A percentile compares a stretch with the other conserved stretches of the same genome.
Conservation (phyloP, 345 rosid genomes). For the Lepidium sativum region DNA sequence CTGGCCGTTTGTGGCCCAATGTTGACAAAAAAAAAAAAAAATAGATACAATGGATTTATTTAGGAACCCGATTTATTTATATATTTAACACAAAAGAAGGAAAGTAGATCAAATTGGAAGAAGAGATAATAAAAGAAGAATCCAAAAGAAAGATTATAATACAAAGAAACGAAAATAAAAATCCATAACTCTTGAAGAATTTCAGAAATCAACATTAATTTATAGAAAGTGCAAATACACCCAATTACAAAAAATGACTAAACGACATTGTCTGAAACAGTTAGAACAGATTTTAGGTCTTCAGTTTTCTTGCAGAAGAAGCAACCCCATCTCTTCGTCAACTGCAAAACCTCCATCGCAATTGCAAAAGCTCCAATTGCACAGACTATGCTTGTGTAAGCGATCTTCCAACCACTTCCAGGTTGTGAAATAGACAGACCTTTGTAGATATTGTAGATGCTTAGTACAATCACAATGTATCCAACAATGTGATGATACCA, state of each 20-base stretch:
- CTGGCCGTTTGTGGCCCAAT: too few species aligned
- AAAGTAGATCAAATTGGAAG: too few species aligned
- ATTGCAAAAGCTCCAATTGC: not conserved
- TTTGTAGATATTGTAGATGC: conserved; percentile 50
- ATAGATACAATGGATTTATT: too few species aligned
- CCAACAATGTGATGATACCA: conserved; percentile 58
- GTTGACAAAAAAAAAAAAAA: too few species aligned
- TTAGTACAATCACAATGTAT: conserved; percentile 43
- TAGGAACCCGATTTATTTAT: too few species aligned
- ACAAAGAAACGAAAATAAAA: too few species aligned
- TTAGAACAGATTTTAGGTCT: not conserved
- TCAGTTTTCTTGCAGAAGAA: not conserved
- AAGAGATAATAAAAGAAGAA: too few species aligned
- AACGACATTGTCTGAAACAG: not conserved
- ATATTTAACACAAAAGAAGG: too few species aligned
- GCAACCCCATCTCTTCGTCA: conserved; percentile 1
- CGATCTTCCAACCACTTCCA: conserved; percentile 51
- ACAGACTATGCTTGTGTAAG: conserved; percentile 40
- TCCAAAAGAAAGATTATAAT: too few species aligned
- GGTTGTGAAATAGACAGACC: conserved; percentile 61
- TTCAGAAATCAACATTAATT: too few species aligned
- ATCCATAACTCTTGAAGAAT: too few species aligned
- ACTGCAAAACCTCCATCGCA: conserved; percentile 1
- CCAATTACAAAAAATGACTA: not conserved
- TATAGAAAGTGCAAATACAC: too few species aligned